phyloP scores from a whole-genome alignment of 371 early-diverging fungal genomes.

The Basidiobolus meristosporus region DNA sequence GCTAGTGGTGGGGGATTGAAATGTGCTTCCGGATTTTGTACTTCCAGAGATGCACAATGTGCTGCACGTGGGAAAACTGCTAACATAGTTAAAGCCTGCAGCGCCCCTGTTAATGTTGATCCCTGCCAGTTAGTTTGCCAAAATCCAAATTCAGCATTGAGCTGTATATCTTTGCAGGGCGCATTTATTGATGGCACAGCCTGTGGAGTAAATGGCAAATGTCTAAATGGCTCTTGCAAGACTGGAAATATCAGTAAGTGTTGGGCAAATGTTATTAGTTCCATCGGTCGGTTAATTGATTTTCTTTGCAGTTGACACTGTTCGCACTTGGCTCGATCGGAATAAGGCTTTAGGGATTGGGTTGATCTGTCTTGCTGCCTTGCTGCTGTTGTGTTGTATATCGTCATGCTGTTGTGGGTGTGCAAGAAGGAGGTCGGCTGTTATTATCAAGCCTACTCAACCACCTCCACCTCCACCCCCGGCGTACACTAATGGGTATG shows the following conservation, averaged over 20 bases:
- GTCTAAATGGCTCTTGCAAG: constrained; percentile 21
- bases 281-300: neutral
- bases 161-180: constrained; percentile 54
- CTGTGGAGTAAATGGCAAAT: constrained; percentile 57
- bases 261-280: neutral
- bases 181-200: constrained; percentile 75
- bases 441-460: neutral
- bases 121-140: constrained; percentile 48
- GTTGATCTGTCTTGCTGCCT: constrained; percentile 18
- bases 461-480: neutral
- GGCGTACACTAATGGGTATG: neutral
- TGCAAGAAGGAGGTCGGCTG: neutral
- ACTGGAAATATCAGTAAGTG: constrained; percentile 21
- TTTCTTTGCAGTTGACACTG: constrained; percentile 11
- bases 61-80: constrained; percentile 22
- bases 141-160: constrained; percentile 18
- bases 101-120: constrained; percentile 22
- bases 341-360: constrained; percentile 26
- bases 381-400: constrained; percentile 20
- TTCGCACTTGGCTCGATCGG: constrained; percentile 19
- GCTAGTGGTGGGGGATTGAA: constrained; percentile 10
- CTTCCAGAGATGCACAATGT: constrained; percentile 71
- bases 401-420: neutral
- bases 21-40: constrained; percentile 84
- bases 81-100: constrained; percentile 20